Conservation (phyloP, 345 rosid genomes). For the Euphorbia lathyris region DNA sequence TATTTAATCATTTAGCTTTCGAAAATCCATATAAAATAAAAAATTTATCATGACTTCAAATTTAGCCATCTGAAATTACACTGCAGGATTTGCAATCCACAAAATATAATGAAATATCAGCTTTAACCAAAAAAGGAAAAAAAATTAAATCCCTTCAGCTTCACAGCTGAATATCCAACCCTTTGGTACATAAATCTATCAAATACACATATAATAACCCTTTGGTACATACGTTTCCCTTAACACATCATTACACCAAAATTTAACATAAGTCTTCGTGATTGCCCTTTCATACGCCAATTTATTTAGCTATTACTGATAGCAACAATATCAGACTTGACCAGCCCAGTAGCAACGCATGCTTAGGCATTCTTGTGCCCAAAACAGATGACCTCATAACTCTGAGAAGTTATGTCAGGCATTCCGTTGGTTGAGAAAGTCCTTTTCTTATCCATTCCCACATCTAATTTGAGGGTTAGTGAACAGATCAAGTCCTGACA, state of each 20-base stretch:
- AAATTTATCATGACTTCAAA: neutral
- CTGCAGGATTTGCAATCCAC: neutral
- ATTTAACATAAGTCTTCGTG: neutral
- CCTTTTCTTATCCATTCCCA: neutral
- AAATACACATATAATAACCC: no score
- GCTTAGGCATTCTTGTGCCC: neutral
- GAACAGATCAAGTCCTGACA: neutral
- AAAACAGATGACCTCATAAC: neutral
- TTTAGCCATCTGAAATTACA: neutral
- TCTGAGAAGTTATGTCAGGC: neutral
- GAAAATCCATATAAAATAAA: neutral
- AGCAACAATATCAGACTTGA: neutral
- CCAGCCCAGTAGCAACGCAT: neutral
- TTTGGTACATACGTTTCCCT: no score
- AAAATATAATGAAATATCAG: neutral
- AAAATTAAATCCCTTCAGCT: neutral
- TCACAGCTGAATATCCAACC: neutral
- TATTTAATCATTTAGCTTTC: neutral
- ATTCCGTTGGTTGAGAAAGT: neutral
- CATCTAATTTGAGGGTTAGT: neutral
- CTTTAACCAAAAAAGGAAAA: neutral
- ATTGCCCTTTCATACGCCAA: neutral
- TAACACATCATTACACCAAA: neutral
- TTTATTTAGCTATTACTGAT: neutral
- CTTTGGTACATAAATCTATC: neutral